Percentiles rank a stretch among this genome's conserved stretches.
phyloP scores from a whole-genome alignment of 2,329 filamentous ascomycete genomes.

The Penicillium nordicum region DNA sequence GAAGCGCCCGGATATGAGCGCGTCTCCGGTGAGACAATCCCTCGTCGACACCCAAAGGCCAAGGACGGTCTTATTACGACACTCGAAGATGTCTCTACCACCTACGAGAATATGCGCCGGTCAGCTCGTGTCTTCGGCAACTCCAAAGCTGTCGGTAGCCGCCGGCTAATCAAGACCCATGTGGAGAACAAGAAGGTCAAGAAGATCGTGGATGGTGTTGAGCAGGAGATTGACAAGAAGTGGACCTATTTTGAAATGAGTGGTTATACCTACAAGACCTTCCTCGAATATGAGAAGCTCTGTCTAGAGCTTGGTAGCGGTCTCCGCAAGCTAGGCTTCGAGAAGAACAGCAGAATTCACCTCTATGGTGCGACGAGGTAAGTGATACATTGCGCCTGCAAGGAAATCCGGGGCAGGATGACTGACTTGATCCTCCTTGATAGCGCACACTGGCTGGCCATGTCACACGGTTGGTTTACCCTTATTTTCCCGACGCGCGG shows the following conservation, averaged over 20 bases:
- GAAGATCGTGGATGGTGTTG: constrained; percentile 79
- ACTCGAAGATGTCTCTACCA: constrained; percentile 66
- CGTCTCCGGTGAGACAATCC: constrained; percentile 77
- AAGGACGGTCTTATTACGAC: constrained; percentile 69
- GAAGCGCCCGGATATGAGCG: constrained; percentile 66
- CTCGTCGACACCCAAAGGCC: constrained; percentile 68
- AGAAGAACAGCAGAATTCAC: constrained; percentile 66
- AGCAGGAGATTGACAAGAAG: constrained; percentile 79
- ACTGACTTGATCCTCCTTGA: constrained; percentile 13
- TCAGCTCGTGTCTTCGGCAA: constrained; percentile 62
- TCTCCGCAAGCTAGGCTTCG: constrained; percentile 69
- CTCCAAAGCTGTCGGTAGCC: constrained; percentile 64
- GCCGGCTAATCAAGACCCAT: constrained; percentile 73
- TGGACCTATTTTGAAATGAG: constrained; percentile 88
- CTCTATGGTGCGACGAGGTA: constrained; percentile 81
- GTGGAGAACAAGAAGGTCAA: constrained; percentile 84
- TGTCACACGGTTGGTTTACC: constrained; percentile 62
- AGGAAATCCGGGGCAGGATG: not conserved
- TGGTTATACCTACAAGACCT: constrained; percentile 71
- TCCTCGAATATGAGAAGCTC: constrained; percentile 71
- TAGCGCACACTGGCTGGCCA: constrained; percentile 77
- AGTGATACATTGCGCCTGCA: constrained; percentile 22
- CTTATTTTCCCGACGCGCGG: not conserved
- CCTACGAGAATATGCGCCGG: constrained; percentile 73
- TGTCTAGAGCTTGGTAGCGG: constrained; percentile 68